Evolutionary conservation across 2,329 filamentous ascomycete genomes (phyloP), one percentile per base, ranked within the genome.

Genomic region (Diaporthe sp.): DNA sequence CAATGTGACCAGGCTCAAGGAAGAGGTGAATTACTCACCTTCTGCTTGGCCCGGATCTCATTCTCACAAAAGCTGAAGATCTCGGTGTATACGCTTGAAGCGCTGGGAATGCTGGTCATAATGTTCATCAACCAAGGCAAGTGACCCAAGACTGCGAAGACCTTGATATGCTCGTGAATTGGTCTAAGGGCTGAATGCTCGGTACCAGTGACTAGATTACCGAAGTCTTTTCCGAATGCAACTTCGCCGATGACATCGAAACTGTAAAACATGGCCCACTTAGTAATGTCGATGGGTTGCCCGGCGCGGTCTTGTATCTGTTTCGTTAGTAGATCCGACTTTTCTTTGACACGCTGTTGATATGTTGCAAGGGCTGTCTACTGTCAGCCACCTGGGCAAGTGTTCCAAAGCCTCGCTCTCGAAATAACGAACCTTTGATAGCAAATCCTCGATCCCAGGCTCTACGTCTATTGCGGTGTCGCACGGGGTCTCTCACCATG

Each of bases 171-270:
- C 31, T 65, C 49, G 15, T 65, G 49, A 17, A 73, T 65, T 55
- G 71, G 71, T 51, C 37, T 65, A 12, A 65, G 53, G 25, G 58
- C 71, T 13, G 58, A 57, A 34, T 73, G 71, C 51, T 73, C 58
- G 8, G 53, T 44, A 22, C 58, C 71, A 65, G 58, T 57, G 13
- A 17, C 2, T 20, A 73, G 60, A 15, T 73, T 73, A 2, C 47
- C 60, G n/a, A 73, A 73, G 25, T 73, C 71, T 39, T 65, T 65
- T 28, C 44, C 49, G 31, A 72, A 63, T n/a, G 47, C 71, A 37
- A 55, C 58, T 9, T 65, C 58, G 6, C 71, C 58, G 22, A 65
- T 25, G 25, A 73, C 47, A 37, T 65, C 49, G 9, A 73, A 73
- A 25, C 58, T 73, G 71, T 65, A 57, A 4, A 65, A 55, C 47